Conservation (phyloP, 2,329 filamentous ascomycete species). For the Aspergillus japonicus region DNA sequence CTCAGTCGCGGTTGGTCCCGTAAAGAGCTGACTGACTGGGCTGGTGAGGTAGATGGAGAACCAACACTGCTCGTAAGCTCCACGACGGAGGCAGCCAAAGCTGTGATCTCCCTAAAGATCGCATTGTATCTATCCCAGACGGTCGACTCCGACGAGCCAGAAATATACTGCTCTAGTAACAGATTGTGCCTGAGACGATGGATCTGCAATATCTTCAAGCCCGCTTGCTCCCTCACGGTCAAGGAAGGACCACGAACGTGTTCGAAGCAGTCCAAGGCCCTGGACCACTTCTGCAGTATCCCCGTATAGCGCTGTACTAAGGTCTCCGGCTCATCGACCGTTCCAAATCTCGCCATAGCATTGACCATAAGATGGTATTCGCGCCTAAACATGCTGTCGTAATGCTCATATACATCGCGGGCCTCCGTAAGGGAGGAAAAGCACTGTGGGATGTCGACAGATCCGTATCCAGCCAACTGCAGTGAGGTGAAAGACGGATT, state of each 20-base stretch:
- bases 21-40: not conserved
- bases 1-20: not conserved
- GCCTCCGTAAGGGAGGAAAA: conserved; percentile 10
- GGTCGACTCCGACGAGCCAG: conserved; percentile 16
- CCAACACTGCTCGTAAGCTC: not conserved
- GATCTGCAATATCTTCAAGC: conserved; percentile 8
- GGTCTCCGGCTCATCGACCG: not conserved
- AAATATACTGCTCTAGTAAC: conserved; percentile 7
- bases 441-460: not conserved
- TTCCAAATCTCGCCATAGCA: not conserved
- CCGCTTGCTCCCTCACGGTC: conserved; percentile 5
- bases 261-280: conserved; percentile 7
- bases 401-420: conserved; percentile 7
- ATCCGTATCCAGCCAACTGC: not conserved
- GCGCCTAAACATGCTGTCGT: not conserved
- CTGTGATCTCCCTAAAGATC: conserved; percentile 26
- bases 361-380: not conserved
- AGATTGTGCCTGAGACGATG: conserved; percentile 6
- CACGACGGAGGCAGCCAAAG: conserved; percentile 26
- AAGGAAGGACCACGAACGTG: not conserved
- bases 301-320: not conserved
- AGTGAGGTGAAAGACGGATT: not conserved
- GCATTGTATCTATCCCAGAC: conserved; percentile 25
- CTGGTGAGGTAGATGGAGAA: conserved; percentile 1
- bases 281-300: conserved; percentile 1